These are phyloP conservation scores for Plasmodium vinckei DNA, from an alignment of 169 alveolate species.

Conservation along the genomic window DNA sequence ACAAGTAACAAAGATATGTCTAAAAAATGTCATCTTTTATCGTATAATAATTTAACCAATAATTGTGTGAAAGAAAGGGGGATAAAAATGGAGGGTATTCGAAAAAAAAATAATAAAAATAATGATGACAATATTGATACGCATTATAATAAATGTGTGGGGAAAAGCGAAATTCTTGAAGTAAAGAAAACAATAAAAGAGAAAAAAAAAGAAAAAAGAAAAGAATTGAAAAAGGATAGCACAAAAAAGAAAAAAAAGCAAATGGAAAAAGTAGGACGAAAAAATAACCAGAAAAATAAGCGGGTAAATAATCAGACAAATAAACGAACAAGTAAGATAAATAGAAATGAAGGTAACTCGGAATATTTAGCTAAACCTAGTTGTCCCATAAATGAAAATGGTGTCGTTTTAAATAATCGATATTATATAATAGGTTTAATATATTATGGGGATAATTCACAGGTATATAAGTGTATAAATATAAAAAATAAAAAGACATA, in stretches of 20 bases:
- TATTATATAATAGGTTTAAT: slow-evolving; percentile 48
- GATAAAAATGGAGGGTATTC: too few species aligned
- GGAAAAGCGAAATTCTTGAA: not conserved
- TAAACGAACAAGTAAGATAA: too few species aligned
- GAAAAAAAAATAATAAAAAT: too few species aligned
- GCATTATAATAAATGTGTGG: not conserved
- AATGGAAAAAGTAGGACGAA: not conserved
- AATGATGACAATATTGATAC: too few species aligned
- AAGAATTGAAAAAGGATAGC: not conserved
- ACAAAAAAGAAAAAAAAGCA: slow-evolving; percentile 2
- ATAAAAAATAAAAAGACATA: slow-evolving; percentile 28
- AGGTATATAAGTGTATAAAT: slow-evolving; percentile 67
- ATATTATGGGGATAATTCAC: slow-evolving; percentile 70
- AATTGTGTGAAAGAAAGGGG: too few species aligned
- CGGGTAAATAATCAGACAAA: not conserved
- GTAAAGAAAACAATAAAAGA: not conserved
- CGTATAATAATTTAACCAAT: too few species aligned
- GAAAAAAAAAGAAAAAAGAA: not conserved
- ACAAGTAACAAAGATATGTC: too few species aligned
- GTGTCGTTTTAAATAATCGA: slow-evolving; percentile 1
- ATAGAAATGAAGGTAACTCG: not conserved
- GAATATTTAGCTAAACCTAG: not conserved
- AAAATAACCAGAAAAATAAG: not conserved
- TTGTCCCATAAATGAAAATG: not conserved
- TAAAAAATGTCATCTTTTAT: too few species aligned